Evolutionary conservation across 2,329 filamentous ascomycete species (phyloP).

Genomic region (Lojkania enalia): DNA sequence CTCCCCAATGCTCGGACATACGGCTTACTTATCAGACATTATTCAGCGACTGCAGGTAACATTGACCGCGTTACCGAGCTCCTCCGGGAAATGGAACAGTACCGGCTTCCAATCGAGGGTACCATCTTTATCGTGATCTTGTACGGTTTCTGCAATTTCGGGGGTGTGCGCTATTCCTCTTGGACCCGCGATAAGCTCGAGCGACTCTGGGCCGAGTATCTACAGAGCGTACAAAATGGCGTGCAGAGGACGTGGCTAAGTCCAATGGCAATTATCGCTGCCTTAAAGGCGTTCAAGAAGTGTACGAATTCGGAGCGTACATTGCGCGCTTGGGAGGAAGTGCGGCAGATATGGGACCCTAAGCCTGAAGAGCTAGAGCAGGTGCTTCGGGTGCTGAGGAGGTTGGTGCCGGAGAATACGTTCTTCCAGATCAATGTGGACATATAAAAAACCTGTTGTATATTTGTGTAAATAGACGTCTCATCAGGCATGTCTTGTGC

Average conservation of each 20-base stretch:
- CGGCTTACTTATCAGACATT: slow-evolving; percentile 75
- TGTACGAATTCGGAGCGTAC: slow-evolving; percentile 59
- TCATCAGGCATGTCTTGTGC: too few species aligned
- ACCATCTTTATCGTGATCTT: slow-evolving; percentile 80
- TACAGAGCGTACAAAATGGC: slow-evolving; percentile 21
- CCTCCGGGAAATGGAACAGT: slow-evolving; percentile 77
- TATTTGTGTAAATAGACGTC: too few species aligned
- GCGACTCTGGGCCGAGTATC: slow-evolving; percentile 32
- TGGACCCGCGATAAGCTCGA: slow-evolving; percentile 76
- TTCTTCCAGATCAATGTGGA: too few species aligned
- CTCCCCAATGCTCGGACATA: slow-evolving; percentile 79
- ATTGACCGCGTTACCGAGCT: slow-evolving; percentile 70
- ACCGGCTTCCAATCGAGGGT: slow-evolving; percentile 68
- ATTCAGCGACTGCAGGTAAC: slow-evolving; percentile 69
- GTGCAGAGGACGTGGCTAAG: slow-evolving; percentile 35
- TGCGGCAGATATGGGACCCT: slow-evolving; percentile 45
- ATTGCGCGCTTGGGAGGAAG: slow-evolving; percentile 58
- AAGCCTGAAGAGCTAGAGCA: slow-evolving; percentile 38
- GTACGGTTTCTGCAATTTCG: slow-evolving; percentile 77
- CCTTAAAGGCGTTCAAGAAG: slow-evolving; percentile 62
- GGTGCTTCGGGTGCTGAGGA: slow-evolving; percentile 29
- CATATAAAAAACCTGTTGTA: too few species aligned
- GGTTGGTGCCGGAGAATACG: too few species aligned
- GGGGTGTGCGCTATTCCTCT: slow-evolving; percentile 63
- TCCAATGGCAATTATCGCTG: slow-evolving; percentile 28